These are phyloP conservation scores for Elymus sibiricus DNA, from an alignment of 176 grass and related monocot genomes.

Conservation along the genomic window DNA sequence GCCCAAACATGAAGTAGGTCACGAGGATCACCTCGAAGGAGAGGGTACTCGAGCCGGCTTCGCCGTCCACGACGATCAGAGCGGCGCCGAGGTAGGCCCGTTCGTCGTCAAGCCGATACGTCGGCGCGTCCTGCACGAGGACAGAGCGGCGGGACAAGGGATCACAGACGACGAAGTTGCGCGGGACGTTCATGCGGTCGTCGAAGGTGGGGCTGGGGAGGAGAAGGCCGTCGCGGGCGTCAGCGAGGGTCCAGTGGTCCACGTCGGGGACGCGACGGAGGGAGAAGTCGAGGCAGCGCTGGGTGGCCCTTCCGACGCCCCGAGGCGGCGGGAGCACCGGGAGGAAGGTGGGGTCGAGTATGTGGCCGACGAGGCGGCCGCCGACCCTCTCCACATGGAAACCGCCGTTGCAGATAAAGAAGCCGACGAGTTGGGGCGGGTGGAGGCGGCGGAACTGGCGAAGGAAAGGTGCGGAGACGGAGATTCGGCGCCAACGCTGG, in stretches of 20 bases:
- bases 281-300: neutral
- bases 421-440: constrained; percentile 1
- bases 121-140: neutral
- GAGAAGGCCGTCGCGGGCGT: constrained; percentile 4
- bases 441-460: neutral
- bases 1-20: neutral
- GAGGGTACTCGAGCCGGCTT: neutral
- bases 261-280: neutral
- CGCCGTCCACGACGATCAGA: neutral
- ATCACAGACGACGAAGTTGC: constrained; percentile 16
- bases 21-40: constrained; percentile 20
- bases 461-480: neutral
- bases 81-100: constrained; percentile 1
- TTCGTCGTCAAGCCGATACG: neutral
- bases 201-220: neutral
- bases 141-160: neutral
- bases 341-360: neutral
- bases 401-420: constrained; percentile 12
- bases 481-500: neutral
- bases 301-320: neutral
- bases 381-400: neutral
- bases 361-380: neutral
- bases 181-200: neutral
- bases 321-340: neutral
- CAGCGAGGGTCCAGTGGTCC: neutral